A percentile compares a stretch with the other conserved stretches of the same genome.
Evolutionary conservation across 805 yeast genomes (phyloP).

Genomic region (Scheffersomyces coipomensis): DNA sequence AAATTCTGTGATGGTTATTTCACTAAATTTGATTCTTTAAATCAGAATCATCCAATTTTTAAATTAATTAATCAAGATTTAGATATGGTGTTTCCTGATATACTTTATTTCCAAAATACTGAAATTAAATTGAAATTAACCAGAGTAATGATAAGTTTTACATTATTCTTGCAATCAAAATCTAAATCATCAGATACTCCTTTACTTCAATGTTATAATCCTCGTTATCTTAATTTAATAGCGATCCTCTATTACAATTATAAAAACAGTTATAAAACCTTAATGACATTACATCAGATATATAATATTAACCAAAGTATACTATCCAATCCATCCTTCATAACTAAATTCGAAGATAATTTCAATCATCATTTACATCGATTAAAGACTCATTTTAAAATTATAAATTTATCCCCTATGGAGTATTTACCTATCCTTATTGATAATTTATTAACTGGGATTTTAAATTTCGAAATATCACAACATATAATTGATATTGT

Average conservation of each 20-base stretch:
- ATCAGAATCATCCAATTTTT: background rate
- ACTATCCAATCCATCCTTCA: constrained; percentile 4
- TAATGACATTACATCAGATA: constrained; percentile 38
- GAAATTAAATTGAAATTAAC: constrained; percentile 11
- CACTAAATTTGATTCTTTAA: constrained; percentile 1
- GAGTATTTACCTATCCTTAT: constrained; percentile 43
- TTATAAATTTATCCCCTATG: constrained; percentile 37
- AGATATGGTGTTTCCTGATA: constrained; percentile 18
- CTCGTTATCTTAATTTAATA: constrained; percentile 36
- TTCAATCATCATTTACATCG: constrained; percentile 42
- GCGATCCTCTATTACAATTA: constrained; percentile 41
- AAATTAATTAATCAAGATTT: constrained; percentile 14
- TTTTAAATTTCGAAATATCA: constrained; percentile 45
- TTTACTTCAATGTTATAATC: constrained; percentile 22
- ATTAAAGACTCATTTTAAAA: constrained; percentile 50
- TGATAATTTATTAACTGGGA: constrained; percentile 44
- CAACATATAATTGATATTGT: constrained; percentile 56
- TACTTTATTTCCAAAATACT: constrained; percentile 14
- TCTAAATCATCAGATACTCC: constrained; percentile 10
- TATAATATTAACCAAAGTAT: constrained; percentile 9
- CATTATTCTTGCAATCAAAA: constrained; percentile 14
- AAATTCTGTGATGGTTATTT: constrained; percentile 12
- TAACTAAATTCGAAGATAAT: constrained; percentile 44
- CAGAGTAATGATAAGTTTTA: constrained; percentile 29
- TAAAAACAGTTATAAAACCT: constrained; percentile 32